Conservation (phyloP, 2,329 filamentous ascomycete species). For the Hypoxylon sp. region DNA sequence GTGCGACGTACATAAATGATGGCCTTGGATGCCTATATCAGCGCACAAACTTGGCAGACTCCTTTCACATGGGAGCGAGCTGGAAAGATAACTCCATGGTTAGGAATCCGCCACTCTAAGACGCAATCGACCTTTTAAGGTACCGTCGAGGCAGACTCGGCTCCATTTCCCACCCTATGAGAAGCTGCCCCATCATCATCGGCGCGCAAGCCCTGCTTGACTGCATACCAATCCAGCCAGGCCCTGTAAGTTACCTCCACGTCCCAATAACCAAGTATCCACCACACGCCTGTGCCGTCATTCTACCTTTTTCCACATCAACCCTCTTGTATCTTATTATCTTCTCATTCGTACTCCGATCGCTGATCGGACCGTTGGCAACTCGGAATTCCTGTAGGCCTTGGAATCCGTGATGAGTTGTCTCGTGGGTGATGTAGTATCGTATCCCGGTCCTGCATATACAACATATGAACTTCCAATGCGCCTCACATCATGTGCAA, state of each 20-base stretch:
- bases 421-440: slow-evolving; percentile 42
- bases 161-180: slow-evolving; percentile 47
- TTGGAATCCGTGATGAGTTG: slow-evolving; percentile 41
- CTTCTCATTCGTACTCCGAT: slow-evolving; percentile 31
- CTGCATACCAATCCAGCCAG: slow-evolving; percentile 47
- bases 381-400: slow-evolving; percentile 32
- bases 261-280: slow-evolving; percentile 42
- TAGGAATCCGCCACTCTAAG: slow-evolving; percentile 44
- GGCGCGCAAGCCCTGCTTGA: slow-evolving; percentile 42
- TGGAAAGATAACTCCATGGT: slow-evolving; percentile 30
- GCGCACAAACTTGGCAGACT: slow-evolving; percentile 35
- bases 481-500: slow-evolving; percentile 39
- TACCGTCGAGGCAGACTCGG: slow-evolving; percentile 45
- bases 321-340: slow-evolving; percentile 15
- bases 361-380: slow-evolving; percentile 42
- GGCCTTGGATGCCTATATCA: slow-evolving; percentile 32
- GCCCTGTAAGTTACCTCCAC: slow-evolving; percentile 43
- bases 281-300: slow-evolving; percentile 40
- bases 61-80: slow-evolving; percentile 26
- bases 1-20: slow-evolving; percentile 37
- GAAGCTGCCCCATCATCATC: slow-evolving; percentile 49
- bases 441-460: slow-evolving; percentile 42
- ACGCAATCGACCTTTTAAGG: slow-evolving; percentile 44
- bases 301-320: slow-evolving; percentile 19
- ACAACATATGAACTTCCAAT: slow-evolving; percentile 31